Base-by-base conservation (phyloP, 768 basidiomycete species). In the Russula sp. region DNA sequence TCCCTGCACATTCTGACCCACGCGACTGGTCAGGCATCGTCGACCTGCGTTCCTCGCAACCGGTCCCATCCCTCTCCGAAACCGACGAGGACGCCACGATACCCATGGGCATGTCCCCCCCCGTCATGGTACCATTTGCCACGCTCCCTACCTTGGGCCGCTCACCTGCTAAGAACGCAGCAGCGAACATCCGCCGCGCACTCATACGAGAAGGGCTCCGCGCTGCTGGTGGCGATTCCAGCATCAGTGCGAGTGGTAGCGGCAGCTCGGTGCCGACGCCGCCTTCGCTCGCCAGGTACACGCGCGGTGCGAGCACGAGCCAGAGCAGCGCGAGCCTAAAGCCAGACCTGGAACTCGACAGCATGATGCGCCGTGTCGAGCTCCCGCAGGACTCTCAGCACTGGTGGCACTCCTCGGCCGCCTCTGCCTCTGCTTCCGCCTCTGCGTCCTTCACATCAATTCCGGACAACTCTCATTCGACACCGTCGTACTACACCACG, bases 121-220 rank as follows among this genome's bases (percentile, higher is more conserved):
- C 80, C 20, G 77, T 58, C 73, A 78, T 66, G 77, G 78, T 31
- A 78, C 78, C 3, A 71, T 76, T 73, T 34, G 59, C 66, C 18
- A 54, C 52, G 6, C 73, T 73, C 9, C 70, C 76, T 20, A 72
- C 73, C 20, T 69, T 82, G 11, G 81, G 83, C 1, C 81, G 83
- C 52, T 91, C 91, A 3, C 92, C 92, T 0, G 80, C 78, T 35
- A 86, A 82, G 69, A 84, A 85, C 63, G 91, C 89, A 4, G 88
- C 87, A 1, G 77, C 80, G 11, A 79, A 87, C 14, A 89, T 93
- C 56, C 80, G 82, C 55, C 78, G 78, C 35, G 85, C 87, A 71
- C 75, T 91, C 2, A 74, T 92, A 20, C 81, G 79, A 27, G 79
- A 82, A 16, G 52, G 49, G 16, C 40, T 53, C 54, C 63, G 40